phyloP scores from a whole-genome alignment of 2,329 filamentous ascomycete genomes.

The Aspergillus neotritici region DNA sequence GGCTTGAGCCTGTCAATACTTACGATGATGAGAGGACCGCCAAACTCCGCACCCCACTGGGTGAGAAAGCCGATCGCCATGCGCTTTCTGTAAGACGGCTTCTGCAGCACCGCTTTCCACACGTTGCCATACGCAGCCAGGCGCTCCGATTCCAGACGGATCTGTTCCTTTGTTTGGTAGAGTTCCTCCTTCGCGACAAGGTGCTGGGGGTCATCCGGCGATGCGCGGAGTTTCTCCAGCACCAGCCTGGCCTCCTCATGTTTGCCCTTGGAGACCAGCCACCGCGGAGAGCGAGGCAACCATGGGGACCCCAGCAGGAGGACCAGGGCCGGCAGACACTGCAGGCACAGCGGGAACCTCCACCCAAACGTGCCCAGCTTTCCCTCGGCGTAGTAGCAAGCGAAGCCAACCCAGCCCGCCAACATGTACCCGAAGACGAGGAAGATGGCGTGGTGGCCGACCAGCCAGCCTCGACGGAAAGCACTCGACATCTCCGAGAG shows the following conservation, averaged over 20 bases:
- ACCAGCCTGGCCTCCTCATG: constrained; percentile 44
- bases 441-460: constrained; percentile 44
- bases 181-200: constrained; percentile 44
- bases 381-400: constrained; percentile 38
- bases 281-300: constrained; percentile 46
- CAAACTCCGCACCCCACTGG: constrained; percentile 51
- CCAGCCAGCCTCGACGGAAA: constrained; percentile 40
- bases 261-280: constrained; percentile 45
- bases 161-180: constrained; percentile 45
- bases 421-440: constrained; percentile 46
- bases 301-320: constrained; percentile 39
- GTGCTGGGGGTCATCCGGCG: constrained; percentile 36
- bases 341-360: constrained; percentile 43
- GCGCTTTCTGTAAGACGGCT: constrained; percentile 46
- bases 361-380: constrained; percentile 39
- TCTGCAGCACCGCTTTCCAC: constrained; percentile 44
- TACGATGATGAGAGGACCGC: constrained; percentile 49
- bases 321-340: constrained; percentile 37
- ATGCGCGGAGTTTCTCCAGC: constrained; percentile 36
- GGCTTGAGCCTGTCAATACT: constrained; percentile 16
- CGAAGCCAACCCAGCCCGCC: constrained; percentile 42
- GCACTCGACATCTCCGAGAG: constrained; percentile 41
- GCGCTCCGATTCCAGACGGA: constrained; percentile 40
- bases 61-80: constrained; percentile 50
- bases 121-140: constrained; percentile 37